Conservation (phyloP, 768 basidiomycete species). For the Suillus fuscotomentosus region DNA sequence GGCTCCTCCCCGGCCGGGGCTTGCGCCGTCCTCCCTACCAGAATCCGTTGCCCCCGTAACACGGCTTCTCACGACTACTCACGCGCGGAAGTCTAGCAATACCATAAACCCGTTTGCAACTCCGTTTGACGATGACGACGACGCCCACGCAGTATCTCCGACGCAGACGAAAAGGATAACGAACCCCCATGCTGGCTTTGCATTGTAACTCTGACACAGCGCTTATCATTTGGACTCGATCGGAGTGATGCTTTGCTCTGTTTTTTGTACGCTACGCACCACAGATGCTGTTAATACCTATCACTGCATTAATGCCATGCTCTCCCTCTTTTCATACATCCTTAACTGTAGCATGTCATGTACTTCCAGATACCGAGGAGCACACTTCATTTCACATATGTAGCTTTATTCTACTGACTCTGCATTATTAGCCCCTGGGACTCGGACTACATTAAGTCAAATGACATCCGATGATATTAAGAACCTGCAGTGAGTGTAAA, state of each 20-base stretch:
- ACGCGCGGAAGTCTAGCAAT: conserved; percentile 37
- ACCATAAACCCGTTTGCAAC: conserved; percentile 62
- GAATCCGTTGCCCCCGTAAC: conserved; percentile 37
- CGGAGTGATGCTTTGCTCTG: conserved; percentile 12
- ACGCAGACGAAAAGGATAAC: conserved; percentile 43
- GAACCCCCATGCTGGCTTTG: conserved; percentile 48
- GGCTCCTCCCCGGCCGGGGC: neutral
- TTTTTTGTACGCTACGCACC: conserved; percentile 3
- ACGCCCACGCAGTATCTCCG: conserved; percentile 38
- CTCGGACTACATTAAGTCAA: conserved; percentile 9
- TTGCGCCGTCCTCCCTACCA: conserved; percentile 17
- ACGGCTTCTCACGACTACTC: conserved; percentile 41
- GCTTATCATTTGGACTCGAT: neutral
- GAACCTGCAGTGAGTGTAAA: neutral
- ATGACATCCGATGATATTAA: neutral
- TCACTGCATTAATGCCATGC: conserved; percentile 7
- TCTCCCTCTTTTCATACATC: conserved; percentile 1
- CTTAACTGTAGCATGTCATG: conserved; percentile 11
- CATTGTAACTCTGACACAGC: conserved; percentile 23
- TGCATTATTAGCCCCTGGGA: conserved; percentile 5
- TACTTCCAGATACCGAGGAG: neutral
- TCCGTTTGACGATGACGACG: conserved; percentile 83
- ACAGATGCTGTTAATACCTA: conserved; percentile 8
- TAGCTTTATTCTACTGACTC: conserved; percentile 14
- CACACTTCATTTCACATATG: conserved; percentile 18